A percentile compares a stretch with the other conserved stretches of the same genome.
Conservation (phyloP, 2,329 filamentous ascomycete genomes). For the Pseudopyrenochaeta lycopersici region DNA sequence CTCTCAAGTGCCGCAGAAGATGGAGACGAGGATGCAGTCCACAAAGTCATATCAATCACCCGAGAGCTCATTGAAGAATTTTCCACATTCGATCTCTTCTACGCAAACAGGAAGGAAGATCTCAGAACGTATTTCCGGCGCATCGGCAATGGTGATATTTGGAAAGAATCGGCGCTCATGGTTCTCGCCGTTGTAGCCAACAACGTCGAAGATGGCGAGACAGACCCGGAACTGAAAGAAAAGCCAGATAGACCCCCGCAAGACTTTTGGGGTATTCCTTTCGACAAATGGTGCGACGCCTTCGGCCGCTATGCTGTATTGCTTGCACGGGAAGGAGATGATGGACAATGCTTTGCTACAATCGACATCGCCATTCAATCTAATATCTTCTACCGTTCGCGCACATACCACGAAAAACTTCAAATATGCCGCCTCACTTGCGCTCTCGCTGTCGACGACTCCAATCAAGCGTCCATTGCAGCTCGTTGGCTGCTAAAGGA, state of each 20-base stretch:
- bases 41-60: conserved; percentile 68
- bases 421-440: conserved; percentile 85
- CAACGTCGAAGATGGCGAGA: conserved; percentile 42
- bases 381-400: conserved; percentile 80
- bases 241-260: conserved; percentile 51
- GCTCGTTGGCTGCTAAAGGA: conserved; percentile 86
- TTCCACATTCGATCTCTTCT: conserved; percentile 67
- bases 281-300: conserved; percentile 86
- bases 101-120: conserved; percentile 57
- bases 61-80: conserved; percentile 68
- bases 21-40: conserved; percentile 59
- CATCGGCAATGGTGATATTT: conserved; percentile 40
- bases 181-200: conserved; percentile 46
- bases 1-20: conserved; percentile 53
- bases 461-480: conserved; percentile 76
- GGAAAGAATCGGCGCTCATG: conserved; percentile 47
- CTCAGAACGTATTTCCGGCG: conserved; percentile 48
- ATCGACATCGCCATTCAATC: conserved; percentile 81
- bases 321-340: conserved; percentile 72
- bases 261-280: conserved; percentile 79
- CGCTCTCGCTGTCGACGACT: conserved; percentile 80
- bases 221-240: conserved; percentile 37
- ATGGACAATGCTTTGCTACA: conserved; percentile 78
- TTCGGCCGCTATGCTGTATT: conserved; percentile 88
- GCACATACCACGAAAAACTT: conserved; percentile 74